phyloP scores from a whole-genome alignment of 495 filamentous ascomycete genomes.

The Choiromyces venosus region DNA sequence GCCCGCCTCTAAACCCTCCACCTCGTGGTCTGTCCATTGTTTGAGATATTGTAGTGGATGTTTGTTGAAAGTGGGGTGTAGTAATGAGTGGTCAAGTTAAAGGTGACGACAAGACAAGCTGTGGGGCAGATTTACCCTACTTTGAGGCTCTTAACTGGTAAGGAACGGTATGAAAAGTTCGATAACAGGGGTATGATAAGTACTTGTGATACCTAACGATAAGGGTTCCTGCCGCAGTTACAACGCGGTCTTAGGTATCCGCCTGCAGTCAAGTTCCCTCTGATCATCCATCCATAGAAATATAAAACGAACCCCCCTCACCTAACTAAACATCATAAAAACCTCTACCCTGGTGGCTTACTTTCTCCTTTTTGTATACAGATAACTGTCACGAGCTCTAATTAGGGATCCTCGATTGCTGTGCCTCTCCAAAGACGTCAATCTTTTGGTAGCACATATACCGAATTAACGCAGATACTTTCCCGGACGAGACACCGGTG shows the following conservation, averaged over 20 bases:
- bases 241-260: background rate
- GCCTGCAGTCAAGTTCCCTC: background rate
- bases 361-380: background rate
- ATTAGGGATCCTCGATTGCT: background rate
- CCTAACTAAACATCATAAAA: background rate
- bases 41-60: constrained; percentile 13
- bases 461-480: background rate
- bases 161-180: background rate
- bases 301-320: background rate
- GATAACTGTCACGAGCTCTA: background rate
- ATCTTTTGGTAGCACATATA: background rate
- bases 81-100: constrained; percentile 11
- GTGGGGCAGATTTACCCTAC: constrained; percentile 20
- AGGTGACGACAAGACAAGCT: constrained; percentile 5
- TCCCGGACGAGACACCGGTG: background rate
- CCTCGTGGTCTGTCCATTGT: constrained; percentile 39
- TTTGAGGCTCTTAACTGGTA: background rate
- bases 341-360: background rate
- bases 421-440: background rate
- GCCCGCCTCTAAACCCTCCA: constrained; percentile 33
- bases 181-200: background rate
- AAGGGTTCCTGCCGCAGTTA: background rate
- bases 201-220: background rate
- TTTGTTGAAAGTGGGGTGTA: constrained; percentile 29
- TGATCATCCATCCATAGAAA: background rate